Evolutionary conservation across 495 filamentous ascomycete species (phyloP).

Genomic region (Trichoderma reesei): DNA sequence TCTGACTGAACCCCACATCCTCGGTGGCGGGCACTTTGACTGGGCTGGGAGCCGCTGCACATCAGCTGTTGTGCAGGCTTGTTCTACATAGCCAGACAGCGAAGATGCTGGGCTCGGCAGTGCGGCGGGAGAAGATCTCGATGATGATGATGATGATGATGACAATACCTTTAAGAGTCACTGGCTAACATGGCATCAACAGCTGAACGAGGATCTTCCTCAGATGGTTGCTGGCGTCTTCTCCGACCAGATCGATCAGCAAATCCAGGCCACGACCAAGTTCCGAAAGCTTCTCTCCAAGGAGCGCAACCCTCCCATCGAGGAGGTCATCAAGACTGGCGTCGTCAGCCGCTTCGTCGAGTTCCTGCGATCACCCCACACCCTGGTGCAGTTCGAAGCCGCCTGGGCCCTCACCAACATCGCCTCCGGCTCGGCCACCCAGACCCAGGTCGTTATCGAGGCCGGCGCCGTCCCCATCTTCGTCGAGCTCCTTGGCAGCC

Average conservation of each 20-base stretch:
- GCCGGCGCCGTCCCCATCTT: constrained; percentile 98
- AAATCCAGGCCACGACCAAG: constrained; percentile 98
- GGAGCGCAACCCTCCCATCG: constrained; percentile 98
- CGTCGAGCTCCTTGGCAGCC: constrained; percentile 87
- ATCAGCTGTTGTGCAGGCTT: neutral
- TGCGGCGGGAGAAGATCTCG: too few species aligned
- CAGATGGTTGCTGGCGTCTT: constrained; percentile 97
- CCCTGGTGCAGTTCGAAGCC: constrained; percentile 97
- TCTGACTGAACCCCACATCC: constrained; percentile 6
- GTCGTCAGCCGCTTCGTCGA: constrained; percentile 96
- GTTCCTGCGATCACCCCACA: constrained; percentile 96
- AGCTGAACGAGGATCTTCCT: constrained; percentile 97
- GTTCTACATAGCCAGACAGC: neutral
- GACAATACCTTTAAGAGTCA: too few species aligned
- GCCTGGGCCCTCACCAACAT: constrained; percentile 99
- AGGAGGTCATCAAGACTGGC: constrained; percentile 97
- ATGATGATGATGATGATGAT: too few species aligned
- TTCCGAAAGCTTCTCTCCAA: constrained; percentile 97
- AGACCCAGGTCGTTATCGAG: constrained; percentile 98
- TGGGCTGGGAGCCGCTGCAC: neutral
- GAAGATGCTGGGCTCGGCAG: neutral
- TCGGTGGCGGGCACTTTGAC: constrained; percentile 1
- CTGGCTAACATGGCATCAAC: constrained; percentile 25
- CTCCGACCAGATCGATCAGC: constrained; percentile 94
- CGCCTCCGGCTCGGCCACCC: constrained; percentile 90